Conservation (phyloP, 2,329 filamentous ascomycete species). For the Penicillium fuscoglaucum region DNA sequence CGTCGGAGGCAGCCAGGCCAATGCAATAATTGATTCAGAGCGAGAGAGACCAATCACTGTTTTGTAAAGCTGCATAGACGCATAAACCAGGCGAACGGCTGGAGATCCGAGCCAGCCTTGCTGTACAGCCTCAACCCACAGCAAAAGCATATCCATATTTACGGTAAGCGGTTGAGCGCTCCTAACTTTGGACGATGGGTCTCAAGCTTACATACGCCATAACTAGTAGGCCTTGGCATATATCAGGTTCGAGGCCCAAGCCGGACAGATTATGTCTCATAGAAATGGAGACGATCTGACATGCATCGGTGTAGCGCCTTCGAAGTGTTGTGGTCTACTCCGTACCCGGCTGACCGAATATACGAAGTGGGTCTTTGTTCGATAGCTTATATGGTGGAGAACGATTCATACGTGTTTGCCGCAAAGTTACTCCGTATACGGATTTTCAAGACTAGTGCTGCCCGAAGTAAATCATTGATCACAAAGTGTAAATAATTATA, state of each 20-base stretch:
- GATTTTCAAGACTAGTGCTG: neutral
- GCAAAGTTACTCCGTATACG: neutral
- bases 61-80: slow-evolving; percentile 1
- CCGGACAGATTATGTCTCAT: neutral
- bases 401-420: neutral
- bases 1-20: neutral
- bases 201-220: neutral
- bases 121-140: slow-evolving; percentile 11
- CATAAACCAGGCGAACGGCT: neutral
- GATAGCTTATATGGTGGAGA: neutral
- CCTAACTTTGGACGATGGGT: slow-evolving; percentile 1
- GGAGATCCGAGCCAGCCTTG: slow-evolving; percentile 6
- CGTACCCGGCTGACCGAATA: neutral
- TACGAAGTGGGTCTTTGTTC: neutral
- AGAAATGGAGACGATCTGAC: neutral
- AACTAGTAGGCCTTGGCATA: neutral
- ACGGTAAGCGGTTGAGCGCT: neutral
- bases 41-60: neutral
- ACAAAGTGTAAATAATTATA: neutral
- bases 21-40: neutral
- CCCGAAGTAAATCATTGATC: neutral
- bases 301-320: slow-evolving; percentile 4
- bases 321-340: neutral
- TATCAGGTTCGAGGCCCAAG: neutral
- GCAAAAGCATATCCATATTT: neutral